Base-by-base conservation (phyloP, 169 alveolate species). In the Plasmodium ovale region DNA sequence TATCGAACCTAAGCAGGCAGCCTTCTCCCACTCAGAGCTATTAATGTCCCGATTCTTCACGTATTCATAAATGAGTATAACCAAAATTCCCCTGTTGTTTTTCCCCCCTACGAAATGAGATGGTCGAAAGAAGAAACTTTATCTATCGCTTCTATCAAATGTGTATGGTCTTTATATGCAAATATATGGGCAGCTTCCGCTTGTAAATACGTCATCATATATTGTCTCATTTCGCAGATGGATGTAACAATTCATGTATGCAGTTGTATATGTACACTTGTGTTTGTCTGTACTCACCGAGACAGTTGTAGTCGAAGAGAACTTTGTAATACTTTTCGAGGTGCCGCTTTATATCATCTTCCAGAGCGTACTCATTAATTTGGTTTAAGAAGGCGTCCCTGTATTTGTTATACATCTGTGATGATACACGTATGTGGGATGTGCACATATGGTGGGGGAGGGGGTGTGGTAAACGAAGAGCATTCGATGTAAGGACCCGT, bases 11-110 rank as follows among this genome's bases (percentile, higher is more conserved):
- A 79, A 47, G 33, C 89, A 79, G 27, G 89, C 89, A 0, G 79
- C 82, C 49, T 79, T 79, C 58, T 79, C 89, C 89, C 89, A 79
- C 10, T 79, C 89, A 25, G 16, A 49, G 44, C 60, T 47, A 47
- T 79, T 79, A 70, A 79, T 79, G 49, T 79, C 89, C 35, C 89
- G 44, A 79, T 79, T 79, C 47, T 79, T 79, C 14, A 79, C 89
- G 65, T 79, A 79, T 21, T 79, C 89, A 58, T 79, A 79, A 65
- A 79, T 79, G 37, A 79, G 59, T 21, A 65, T 79, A 23, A 79
- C 89, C 23, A 79, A 9, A 12, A 79, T 79, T 12, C 89, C 89
- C 14, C 89, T 79, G 29, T 65, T 79, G 44, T 79, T 64, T 65
- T 79, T 79, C 1, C 89, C 89, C 31, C 89, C 89, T 79, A 35